Evolutionary conservation across 768 basidiomycete species (phyloP), one percentile per base, ranked within the genome.

Genomic region (Floccularia luteovirens): DNA sequence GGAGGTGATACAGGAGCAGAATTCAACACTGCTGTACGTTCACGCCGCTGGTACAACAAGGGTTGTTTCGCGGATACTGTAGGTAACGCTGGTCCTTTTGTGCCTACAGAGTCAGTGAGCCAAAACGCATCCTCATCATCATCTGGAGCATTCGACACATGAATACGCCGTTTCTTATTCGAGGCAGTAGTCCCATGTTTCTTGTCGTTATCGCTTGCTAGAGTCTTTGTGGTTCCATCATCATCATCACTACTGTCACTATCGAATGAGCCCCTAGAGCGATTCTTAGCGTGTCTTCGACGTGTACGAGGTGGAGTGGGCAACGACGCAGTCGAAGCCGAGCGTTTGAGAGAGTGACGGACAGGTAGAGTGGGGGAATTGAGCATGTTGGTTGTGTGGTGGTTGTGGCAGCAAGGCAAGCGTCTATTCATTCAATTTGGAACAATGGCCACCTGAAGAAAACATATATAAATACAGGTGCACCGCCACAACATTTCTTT

Each of bases 231-330:
- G 6, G 59, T 56, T n/a, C n/a, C n/a, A n/a, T 7, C 16, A 34
- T 12, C 32, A 7, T 7, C n/a, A 34, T 7, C 32, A 42, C 69
- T 71, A 44, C 56, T 60, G 43, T 74, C 70, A 17, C 72, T 73
- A 28, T 70, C 67, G 24, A 64, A 64, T 13, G 70, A 68, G 0
- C 59, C 60, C 35, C 66, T 55, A 16, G 70, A 67, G 5, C 61
- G 53, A 27, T 63, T 64, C 41, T 69, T 58, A 42, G 65, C 69
- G 14, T 65, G 66, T 45, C 70, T 78, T 42, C 72, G 64, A 36
- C 61, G 66, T 5, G 79, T 82, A 21, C 74, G 61, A 0, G 82
- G 82, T 16, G 81, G 82, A 0, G 82, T 84, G 25, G 79, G 80
- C 17, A 84, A 64, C 3, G 78, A 78, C 22, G 72, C 75, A 30